Conservation (phyloP, 768 basidiomycete species). For the Candolleomyces eurysporus region DNA sequence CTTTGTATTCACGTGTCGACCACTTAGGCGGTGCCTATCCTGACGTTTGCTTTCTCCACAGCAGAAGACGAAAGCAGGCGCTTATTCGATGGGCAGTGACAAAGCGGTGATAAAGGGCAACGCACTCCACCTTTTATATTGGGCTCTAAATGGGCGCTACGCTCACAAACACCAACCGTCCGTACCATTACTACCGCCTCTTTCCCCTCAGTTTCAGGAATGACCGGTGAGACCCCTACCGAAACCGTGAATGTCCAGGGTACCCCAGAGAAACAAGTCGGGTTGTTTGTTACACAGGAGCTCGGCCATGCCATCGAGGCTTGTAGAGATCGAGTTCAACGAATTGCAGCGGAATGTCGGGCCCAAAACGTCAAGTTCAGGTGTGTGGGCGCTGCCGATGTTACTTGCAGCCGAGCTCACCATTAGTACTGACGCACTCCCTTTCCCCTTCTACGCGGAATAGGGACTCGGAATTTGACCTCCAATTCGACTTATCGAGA, state of each 20-base stretch:
- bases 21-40: no score
- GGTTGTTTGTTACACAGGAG: constrained; percentile 29
- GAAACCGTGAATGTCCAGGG: neutral
- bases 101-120: no score
- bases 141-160: no score
- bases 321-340: constrained; percentile 41
- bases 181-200: no score
- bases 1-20: no score
- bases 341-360: constrained; percentile 43
- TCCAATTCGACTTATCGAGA: constrained; percentile 33
- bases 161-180: no score
- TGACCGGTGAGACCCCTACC: neutral
- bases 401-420: no score
- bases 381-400: constrained; percentile 21
- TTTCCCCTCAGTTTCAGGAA: neutral
- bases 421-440: neutral
- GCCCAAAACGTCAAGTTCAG: constrained; percentile 47
- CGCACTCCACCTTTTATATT: no score
- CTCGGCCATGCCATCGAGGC: constrained; percentile 41
- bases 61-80: no score
- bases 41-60: no score
- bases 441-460: neutral
- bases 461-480: constrained; percentile 53
- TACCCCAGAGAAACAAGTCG: neutral
- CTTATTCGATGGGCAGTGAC: no score